Evolutionary conservation across 495 filamentous ascomycete species (phyloP), one percentile per base, ranked within the genome.

Genomic region (Lepidopterella palustris): DNA sequence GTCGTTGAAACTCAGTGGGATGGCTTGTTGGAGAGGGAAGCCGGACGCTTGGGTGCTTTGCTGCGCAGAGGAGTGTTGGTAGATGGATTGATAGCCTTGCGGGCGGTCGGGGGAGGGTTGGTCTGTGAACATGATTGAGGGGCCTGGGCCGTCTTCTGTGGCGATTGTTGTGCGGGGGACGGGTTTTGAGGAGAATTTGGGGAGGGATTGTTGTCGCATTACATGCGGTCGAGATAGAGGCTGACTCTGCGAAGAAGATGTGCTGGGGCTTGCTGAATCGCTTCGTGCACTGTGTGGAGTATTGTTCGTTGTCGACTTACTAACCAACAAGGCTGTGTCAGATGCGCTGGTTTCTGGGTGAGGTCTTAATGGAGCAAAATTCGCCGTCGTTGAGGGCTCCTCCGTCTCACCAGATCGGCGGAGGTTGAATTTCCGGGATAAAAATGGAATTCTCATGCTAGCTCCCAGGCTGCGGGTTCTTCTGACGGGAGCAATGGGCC

Each of bases 1-100:
- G 68, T 93, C 88, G 65, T 93, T 93, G 77, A 95, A 93, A 23
- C 80, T 85, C n/a, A 90, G 72, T 4, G 88, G 79, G 18, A 87
- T 64, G 0, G 81, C 78, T 24, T 84, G 81, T 15, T 79, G 79
- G 2, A 72, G 68, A 3, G 80, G 80, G 53, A 75, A 82, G 29
- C 81, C 80, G 8, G 76, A 72, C 29, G 79, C 79, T 64, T 64
- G 51, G 20, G 47, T 32, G 21, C 5, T n/a, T 40, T 29, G n/a
- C 27, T 20, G 56, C 29, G 23, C 9, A 24, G 68, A 66, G 9
- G 67, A 66, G 24, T 66, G 73, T 1, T 78, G 78, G 60, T 87
- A 87, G 24, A 80, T 81, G 1, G 84, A 86, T 4, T 79, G 78
- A 3, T 68, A 62, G 24, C 40, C 21, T 13, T 28, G 53, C 11